Conservation (phyloP, 495 filamentous ascomycete genomes). For the Opeltia flavorubescens region DNA sequence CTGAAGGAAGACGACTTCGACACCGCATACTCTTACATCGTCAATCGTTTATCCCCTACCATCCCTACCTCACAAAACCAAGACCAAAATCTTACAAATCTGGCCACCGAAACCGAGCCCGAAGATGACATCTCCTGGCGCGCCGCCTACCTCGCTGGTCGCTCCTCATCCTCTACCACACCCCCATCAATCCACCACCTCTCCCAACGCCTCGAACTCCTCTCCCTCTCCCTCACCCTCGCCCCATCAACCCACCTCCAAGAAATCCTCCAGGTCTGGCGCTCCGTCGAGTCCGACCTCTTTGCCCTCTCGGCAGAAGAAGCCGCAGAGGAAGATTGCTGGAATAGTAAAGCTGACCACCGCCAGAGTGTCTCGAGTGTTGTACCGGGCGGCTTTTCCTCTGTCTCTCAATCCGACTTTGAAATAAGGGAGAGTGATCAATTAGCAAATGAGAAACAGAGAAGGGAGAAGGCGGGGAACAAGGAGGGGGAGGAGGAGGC, state of each 20-base stretch:
- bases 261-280: conserved; percentile 75
- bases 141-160: conserved; percentile 76
- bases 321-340: conserved; percentile 55
- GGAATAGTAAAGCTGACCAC: conserved; percentile 53
- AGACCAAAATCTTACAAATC: conserved; percentile 9
- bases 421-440: not conserved
- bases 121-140: conserved; percentile 83
- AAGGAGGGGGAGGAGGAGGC: conserved; percentile 47
- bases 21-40: conserved; percentile 90
- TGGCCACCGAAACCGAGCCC: conserved; percentile 13
- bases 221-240: conserved; percentile 70
- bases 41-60: conserved; percentile 43
- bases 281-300: conserved; percentile 77
- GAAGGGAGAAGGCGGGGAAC: conserved; percentile 21
- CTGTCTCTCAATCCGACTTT: too few species aligned
- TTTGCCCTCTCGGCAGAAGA: conserved; percentile 53
- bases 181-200: conserved; percentile 44
- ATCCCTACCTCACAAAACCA: not conserved
- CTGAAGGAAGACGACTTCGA: conserved; percentile 84
- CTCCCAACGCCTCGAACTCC: conserved; percentile 79
- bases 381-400: conserved; percentile 53
- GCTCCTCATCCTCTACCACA: conserved; percentile 44
- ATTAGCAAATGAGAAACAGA: conserved; percentile 24
- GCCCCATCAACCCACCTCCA: conserved; percentile 64
- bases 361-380: conserved; percentile 4